Percentiles rank a stretch among this genome's conserved stretches.
phyloP scores from a whole-genome alignment of 441 rosid species.

The Heliophila coronopifolia region DNA sequence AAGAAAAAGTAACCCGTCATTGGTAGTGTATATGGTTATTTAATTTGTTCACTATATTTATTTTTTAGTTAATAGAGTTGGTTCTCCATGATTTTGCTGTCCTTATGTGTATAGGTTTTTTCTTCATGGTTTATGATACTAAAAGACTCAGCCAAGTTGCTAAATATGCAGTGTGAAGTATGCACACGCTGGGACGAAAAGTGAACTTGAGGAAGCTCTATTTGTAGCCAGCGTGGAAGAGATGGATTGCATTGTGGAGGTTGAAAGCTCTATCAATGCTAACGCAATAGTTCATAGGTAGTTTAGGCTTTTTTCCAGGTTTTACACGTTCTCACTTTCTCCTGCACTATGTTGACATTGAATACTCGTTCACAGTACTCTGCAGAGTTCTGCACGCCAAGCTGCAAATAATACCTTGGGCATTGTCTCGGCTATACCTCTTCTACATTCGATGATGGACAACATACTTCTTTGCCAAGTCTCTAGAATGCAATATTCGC shows the following conservation, averaged over 20 bases:
- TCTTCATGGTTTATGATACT: not conserved
- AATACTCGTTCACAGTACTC: slow-evolving; percentile 40
- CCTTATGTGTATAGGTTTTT: not conserved
- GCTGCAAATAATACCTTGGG: slow-evolving; percentile 50
- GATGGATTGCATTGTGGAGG: slow-evolving; percentile 71
- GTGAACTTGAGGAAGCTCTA: slow-evolving; percentile 67
- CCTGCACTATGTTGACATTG: slow-evolving; percentile 30
- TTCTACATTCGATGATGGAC: slow-evolving; percentile 32
- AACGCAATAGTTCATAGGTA: slow-evolving; percentile 84
- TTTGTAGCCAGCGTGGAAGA: slow-evolving; percentile 38
- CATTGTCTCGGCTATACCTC: slow-evolving; percentile 40
- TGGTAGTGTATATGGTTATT: not conserved
- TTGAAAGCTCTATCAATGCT: slow-evolving; percentile 65
- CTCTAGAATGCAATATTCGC: slow-evolving; percentile 51
- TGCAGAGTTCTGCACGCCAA: slow-evolving; percentile 53
- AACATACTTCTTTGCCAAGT: slow-evolving; percentile 39
- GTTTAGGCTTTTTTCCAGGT: not conserved
- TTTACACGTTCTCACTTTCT: not conserved
- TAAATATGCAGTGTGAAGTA: slow-evolving; percentile 62
- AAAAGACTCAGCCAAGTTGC: slow-evolving; percentile 15
- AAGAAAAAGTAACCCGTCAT: not conserved
- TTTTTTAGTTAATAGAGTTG: not conserved
- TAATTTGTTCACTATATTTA: slow-evolving; percentile 3
- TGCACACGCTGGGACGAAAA: slow-evolving; percentile 59
- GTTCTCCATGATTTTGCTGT: slow-evolving; percentile 1